Evolutionary conservation across 306 rosid genomes (phyloP), one percentile per base, ranked within the genome.

Genomic region (Casuarina equisetifolia): DNA sequence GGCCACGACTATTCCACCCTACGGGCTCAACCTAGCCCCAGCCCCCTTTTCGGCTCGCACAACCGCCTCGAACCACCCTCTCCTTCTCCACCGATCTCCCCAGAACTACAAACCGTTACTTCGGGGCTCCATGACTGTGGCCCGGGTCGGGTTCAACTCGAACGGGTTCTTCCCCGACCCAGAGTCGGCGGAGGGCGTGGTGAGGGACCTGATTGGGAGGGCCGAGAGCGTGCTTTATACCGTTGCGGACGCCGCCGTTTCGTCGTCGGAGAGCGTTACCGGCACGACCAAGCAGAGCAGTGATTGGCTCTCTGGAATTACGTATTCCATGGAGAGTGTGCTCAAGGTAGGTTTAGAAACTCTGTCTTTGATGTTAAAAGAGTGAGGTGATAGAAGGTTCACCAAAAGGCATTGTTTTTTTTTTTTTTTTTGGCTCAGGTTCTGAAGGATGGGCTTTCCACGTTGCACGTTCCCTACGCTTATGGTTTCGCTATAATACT

Each of bases 401-500:
- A 7, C 35, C 35, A 8, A 66, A 67, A 9, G 13, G 6, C 6
- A 13, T 4, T 19, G 43, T 42, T n/a, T 76, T 76, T 76, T 15
- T 70, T 6, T 25, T 71, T 78, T 82, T 8, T 90, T 25, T 25
- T 25, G 32, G 32, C 32, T 25, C 32, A 93, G 97, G 88, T 96
- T 76, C 87, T 96, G 53, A 89, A 96, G 83, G 93, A 88, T 68
- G 99, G 98, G 58, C 93, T 96, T 46, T 91, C 96, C 68, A 11
- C 91, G 76, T 45, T 90, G 70, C 97, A 96, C 80, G 94, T 85
- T 58, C 98, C 99, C 1, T 96, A 96, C 75, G 84, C 97, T 11
- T 93, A 96, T 90, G 99, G 99, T 48, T 96, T 96, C 82, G 97
- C 99, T 19, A 96, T 96, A 83, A 93, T 96, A 78, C 88, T 93